These are phyloP conservation scores for Aspergillus sp. DNA, from an alignment of 2,329 filamentous ascomycete species.

Conservation along the genomic window DNA sequence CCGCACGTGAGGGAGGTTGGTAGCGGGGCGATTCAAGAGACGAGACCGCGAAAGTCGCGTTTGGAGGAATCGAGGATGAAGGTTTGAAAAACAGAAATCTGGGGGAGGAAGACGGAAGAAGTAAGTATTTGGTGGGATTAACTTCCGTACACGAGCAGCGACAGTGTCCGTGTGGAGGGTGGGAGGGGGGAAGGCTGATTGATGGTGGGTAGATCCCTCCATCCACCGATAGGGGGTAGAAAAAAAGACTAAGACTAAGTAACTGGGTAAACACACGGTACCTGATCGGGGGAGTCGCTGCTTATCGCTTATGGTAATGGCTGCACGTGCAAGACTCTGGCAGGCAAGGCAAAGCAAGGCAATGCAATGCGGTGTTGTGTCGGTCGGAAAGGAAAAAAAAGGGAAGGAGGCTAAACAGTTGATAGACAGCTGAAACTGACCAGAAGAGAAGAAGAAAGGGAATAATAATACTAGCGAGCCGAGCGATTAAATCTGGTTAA, in stretches of 20 bases:
- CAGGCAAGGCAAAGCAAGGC: neutral
- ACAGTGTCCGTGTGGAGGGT: neutral
- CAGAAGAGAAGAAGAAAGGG: neutral
- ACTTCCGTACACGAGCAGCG: neutral
- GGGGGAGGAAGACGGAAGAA: neutral
- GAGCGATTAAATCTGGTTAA: neutral
- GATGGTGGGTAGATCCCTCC: neutral
- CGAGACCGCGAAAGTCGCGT: neutral
- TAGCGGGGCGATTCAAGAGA: constrained; percentile 12
- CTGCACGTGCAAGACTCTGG: neutral
- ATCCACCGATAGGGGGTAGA: neutral
- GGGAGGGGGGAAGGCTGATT: neutral
- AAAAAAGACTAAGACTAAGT: neutral
- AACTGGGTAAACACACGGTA: neutral
- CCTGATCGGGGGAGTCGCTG: neutral
- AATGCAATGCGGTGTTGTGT: constrained; percentile 1
- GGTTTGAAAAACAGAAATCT: neutral
- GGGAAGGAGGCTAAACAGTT: neutral
- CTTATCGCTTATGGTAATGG: neutral
- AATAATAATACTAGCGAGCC: neutral
- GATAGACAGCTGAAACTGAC: neutral
- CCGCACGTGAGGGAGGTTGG: constrained; percentile 25
- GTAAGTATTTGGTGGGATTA: constrained; percentile 3
- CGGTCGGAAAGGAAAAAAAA: neutral
- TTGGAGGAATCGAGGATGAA: neutral